Base-by-base conservation (phyloP, 352 stramenopile species). In the Pseudoperonospora humuli region DNA sequence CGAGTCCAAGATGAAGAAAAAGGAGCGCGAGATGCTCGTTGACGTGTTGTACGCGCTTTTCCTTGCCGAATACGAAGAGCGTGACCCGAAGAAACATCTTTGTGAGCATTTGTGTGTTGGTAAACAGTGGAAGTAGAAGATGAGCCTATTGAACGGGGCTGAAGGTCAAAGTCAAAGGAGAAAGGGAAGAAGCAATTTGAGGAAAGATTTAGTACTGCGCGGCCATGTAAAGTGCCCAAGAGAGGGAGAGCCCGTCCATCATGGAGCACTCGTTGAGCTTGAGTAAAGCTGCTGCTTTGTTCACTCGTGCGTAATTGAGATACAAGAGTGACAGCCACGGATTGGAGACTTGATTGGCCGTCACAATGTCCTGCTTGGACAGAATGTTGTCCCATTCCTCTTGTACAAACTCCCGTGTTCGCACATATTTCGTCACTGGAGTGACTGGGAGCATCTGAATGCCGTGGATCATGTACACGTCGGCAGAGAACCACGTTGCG, bases 381-480 rank as follows among this genome's bases (percentile, higher is more conserved):
- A 87, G 58, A 23, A 84, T 62, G 3, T 39, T 41, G 37, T 71
- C 56, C 73, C 72, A 85, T 50, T 87, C 73, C 42, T 87, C 66
- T 8, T 60, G 41, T 7, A 85, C 50, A 41, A 87, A 87, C 29
- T 43, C 62, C 20, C 51, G 44, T 11, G 72, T 68, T 27, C 75
- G 65, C 38, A 74, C 61, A 36, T 68, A 84, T 46, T 86, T 26
- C 9, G 79, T 83, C 28, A 87, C 74, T 5, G 79, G 79, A 29
- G 79, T 91, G 57, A 91, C 82, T 1, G 79, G 79, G 11, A 91
- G 78, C 66, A 88, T 79, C 47, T 91, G 86, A 45, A 91, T 91
- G 14, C 75, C 75, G 46, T 91, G 79, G 28, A 94, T 70, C 54
- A 85, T 84, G 41, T 86, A 70, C 7, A 73, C 58, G 4, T 60